Conservation (phyloP, 352 stramenopile species). For the Phytophthora foliorum region DNA sequence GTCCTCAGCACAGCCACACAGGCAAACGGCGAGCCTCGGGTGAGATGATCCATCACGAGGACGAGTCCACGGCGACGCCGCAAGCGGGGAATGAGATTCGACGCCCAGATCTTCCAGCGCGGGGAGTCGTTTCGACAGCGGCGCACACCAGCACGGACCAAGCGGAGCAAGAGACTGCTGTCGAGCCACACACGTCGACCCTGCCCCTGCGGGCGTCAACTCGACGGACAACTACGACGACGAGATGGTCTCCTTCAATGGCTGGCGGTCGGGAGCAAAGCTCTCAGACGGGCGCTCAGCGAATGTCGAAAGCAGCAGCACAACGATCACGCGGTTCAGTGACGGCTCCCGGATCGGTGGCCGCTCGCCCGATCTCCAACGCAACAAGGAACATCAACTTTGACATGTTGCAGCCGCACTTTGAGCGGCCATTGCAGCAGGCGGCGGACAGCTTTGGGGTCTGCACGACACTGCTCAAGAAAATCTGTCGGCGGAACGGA, state of each 20-base stretch:
- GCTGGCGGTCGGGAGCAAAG: constrained; percentile 8
- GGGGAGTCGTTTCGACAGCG: constrained; percentile 23
- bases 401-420: constrained; percentile 64
- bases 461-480: constrained; percentile 77
- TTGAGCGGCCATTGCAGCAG: constrained; percentile 63
- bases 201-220: constrained; percentile 22
- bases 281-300: neutral
- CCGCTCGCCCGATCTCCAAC: constrained; percentile 48
- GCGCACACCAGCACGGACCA: neutral
- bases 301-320: constrained; percentile 2
- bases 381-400: constrained; percentile 64
- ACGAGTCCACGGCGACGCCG: constrained; percentile 16
- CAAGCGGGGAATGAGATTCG: constrained; percentile 24
- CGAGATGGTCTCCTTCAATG: constrained; percentile 40
- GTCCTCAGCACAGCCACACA: constrained; percentile 12
- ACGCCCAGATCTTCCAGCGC: constrained; percentile 26
- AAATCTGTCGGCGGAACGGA: constrained; percentile 70
- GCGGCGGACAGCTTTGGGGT: constrained; percentile 65
- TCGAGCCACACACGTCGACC: neutral
- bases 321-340: constrained; percentile 2
- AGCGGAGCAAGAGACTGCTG: constrained; percentile 1
- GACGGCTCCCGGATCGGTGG: neutral
- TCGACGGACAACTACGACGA: constrained; percentile 40
- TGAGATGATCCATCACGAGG: constrained; percentile 29
- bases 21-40: constrained; percentile 34